These are phyloP conservation scores for Thielaviopsis musarum DNA, from an alignment of 2,329 filamentous ascomycete genomes.

Conservation along the genomic window DNA sequence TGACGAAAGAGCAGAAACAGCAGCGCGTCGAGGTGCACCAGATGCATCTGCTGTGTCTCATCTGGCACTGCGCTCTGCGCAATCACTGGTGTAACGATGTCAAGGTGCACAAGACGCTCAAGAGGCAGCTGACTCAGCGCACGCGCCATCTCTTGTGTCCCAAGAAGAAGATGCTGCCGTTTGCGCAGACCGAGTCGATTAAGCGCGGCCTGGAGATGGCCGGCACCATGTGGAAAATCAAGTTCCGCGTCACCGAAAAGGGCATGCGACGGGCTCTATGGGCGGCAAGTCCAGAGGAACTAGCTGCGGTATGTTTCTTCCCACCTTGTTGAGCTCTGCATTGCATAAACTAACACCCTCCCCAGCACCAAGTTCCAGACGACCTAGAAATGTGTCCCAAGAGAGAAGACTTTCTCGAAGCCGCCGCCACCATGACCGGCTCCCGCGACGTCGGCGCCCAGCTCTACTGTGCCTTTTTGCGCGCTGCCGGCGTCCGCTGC, in stretches of 20 bases:
- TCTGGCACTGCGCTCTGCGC: slow-evolving; percentile 59
- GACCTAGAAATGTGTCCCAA: slow-evolving; percentile 54
- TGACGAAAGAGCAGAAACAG: slow-evolving; percentile 36
- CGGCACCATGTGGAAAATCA: slow-evolving; percentile 47
- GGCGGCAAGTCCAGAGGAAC: slow-evolving; percentile 48
- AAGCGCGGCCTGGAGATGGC: slow-evolving; percentile 61
- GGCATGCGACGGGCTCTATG: slow-evolving; percentile 58
- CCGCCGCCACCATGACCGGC: slow-evolving; percentile 53
- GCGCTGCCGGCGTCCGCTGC: slow-evolving; percentile 64
- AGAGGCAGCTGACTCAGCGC: slow-evolving; percentile 47
- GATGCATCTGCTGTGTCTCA: slow-evolving; percentile 64
- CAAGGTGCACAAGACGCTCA: slow-evolving; percentile 48
- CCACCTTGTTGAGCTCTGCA: neutral
- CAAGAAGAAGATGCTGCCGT: slow-evolving; percentile 49
- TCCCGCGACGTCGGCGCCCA: slow-evolving; percentile 84
- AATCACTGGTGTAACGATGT: slow-evolving; percentile 82
- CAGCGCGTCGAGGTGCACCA: slow-evolving; percentile 66
- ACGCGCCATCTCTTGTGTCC: slow-evolving; percentile 53
- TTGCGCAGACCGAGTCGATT: slow-evolving; percentile 58
- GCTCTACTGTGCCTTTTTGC: slow-evolving; percentile 73
- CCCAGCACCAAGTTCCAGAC: slow-evolving; percentile 37
- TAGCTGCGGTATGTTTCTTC: slow-evolving; percentile 33
- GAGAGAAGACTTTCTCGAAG: slow-evolving; percentile 53
- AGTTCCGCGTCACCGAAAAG: slow-evolving; percentile 53
- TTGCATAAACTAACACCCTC: slow-evolving; percentile 15